These are phyloP conservation scores for Carex parvula DNA, from an alignment of 176 grass and related monocot genomes.

Conservation along the genomic window DNA sequence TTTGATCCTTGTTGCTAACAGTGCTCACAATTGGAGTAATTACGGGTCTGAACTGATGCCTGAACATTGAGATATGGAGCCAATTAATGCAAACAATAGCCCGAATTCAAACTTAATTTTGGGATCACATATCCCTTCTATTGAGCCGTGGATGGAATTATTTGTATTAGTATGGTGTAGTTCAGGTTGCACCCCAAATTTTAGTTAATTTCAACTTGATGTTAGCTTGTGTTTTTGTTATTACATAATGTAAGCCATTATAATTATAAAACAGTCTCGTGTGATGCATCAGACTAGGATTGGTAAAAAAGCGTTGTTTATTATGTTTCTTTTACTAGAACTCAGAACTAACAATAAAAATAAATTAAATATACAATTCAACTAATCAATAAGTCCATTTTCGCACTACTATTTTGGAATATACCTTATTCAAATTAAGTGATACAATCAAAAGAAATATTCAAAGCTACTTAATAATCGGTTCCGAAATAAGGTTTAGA, in stretches of 20 bases:
- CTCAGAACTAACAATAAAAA: neutral
- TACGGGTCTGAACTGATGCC: neutral
- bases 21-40: neutral
- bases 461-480: neutral
- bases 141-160: neutral
- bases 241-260: neutral
- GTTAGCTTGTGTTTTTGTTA: neutral
- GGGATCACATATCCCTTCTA: neutral
- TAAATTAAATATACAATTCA: neutral
- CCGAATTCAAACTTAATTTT: neutral
- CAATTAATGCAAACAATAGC: neutral
- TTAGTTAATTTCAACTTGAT: slow-evolving; percentile 4
- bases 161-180: neutral
- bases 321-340: slow-evolving; percentile 6
- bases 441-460: neutral
- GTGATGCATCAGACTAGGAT: neutral
- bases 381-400: neutral
- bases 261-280: neutral
- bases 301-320: neutral
- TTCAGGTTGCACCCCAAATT: neutral
- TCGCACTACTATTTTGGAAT: neutral
- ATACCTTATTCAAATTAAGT: neutral
- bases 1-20: neutral
- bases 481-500: neutral
- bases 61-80: neutral